Evolutionary conservation across 208 protist species (phyloP).

Genomic region (Acanthamoeba lenticulata): DNA sequence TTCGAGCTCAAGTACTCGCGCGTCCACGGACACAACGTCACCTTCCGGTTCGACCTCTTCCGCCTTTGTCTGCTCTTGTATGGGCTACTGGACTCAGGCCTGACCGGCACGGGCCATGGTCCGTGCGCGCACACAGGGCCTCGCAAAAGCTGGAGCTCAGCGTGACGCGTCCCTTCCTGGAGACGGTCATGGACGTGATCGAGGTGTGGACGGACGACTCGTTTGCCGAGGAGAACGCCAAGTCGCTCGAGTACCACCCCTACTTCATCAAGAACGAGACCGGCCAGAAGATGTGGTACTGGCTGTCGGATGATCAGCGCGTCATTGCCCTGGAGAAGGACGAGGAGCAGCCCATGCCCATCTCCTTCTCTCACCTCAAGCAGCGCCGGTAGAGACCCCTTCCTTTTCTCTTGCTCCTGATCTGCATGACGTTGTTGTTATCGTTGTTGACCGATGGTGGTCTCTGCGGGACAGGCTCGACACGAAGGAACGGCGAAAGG

Average conservation of each 20-base stretch:
- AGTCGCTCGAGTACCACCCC: constrained; percentile 39
- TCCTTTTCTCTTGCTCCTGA: no score
- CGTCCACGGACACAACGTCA: constrained; percentile 33
- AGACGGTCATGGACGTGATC: constrained; percentile 20
- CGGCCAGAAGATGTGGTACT: constrained; percentile 59
- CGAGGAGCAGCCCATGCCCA: constrained; percentile 35
- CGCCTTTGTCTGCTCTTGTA: not conserved
- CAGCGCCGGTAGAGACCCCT: not conserved
- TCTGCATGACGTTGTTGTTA: no score
- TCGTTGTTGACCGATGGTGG: no score
- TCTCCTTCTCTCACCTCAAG: constrained; percentile 39
- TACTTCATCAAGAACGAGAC: constrained; percentile 66
- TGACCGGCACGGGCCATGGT: no score
- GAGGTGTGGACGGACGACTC: constrained; percentile 44
- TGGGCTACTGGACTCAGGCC: no score
- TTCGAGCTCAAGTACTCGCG: constrained; percentile 52
- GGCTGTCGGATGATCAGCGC: constrained; percentile 42
- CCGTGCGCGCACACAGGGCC: not conserved
- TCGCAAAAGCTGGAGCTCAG: constrained; percentile 40
- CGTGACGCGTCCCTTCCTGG: constrained; percentile 49
- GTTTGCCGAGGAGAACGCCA: constrained; percentile 22
- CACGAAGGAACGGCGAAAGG: constrained; percentile 6
- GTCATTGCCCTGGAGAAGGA: not conserved
- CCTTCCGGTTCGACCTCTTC: not conserved
- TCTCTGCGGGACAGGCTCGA: not conserved